Evolutionary conservation across 371 early-diverging fungal species (phyloP), one percentile per base, ranked within the genome.

Genomic region (Lichtheimia hyalospora): DNA sequence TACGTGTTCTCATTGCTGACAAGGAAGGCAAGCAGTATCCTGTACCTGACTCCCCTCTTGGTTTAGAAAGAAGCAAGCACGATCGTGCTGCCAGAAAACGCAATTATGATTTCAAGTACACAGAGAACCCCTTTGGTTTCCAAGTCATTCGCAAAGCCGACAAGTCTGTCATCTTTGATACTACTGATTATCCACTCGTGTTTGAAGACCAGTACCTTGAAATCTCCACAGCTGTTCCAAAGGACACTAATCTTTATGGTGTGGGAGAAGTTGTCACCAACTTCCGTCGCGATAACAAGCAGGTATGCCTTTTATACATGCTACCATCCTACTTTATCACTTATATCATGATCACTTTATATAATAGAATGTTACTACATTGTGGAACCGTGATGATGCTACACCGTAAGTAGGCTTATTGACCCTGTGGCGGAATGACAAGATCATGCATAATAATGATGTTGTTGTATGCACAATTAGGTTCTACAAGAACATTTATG

Each of bases 201-300:
- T 90, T 81, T 55, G 85, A 89, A 58, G 84, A 87, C 58, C 84
- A 87, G 63, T 90, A 90, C 50, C 66, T 90, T 5, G 89, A 90
- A 63, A 53, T 90, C 18, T 74, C 82, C 0, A 71, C 84, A 3
- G 71, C 67, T 2, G 60, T 89, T 8, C 82, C 81, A 10, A 52
- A 63, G 0, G 62, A 85, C 46, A 82, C 88, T 23, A 82, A 90
- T 48, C 83, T 91, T 43, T 91, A 86, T 58, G 91, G 91, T 10
- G 66, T 90, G 5, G 91, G 91, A 28, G 91, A 91, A 64, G 72
- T 77, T 1, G 10, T 44, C 16, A 24, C 44, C 15, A 20, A 41
- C 16, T 55, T 55, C 27, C 42, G 55, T 7, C 55, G 55, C 24
- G 42, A 43, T 16, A 55, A 43, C 27, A 20, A 40, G n/a, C 34